Conservation (phyloP, 2,329 filamentous ascomycete genomes). For the Alternaria consortialis region DNA sequence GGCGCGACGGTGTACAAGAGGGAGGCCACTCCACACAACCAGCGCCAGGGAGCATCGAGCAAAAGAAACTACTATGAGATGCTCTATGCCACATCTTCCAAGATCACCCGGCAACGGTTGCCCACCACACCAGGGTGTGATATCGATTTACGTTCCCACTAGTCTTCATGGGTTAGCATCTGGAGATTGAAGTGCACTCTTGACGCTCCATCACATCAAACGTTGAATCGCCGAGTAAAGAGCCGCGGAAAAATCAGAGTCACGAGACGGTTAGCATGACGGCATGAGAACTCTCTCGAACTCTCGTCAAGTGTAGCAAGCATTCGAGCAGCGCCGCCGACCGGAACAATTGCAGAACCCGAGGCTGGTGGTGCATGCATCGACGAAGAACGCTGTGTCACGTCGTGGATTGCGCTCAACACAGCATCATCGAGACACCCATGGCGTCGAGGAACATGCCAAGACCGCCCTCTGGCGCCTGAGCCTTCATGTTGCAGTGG, state of each 20-base stretch:
- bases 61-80: constrained; percentile 44
- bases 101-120: constrained; percentile 25
- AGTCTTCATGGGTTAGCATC: constrained; percentile 25
- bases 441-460: constrained; percentile 32
- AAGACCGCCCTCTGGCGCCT: constrained; percentile 32
- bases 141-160: constrained; percentile 23
- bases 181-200: constrained; percentile 18
- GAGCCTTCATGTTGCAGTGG: constrained; percentile 38
- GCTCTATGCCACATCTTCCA: constrained; percentile 33
- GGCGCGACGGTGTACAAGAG: constrained; percentile 46
- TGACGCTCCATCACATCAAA: constrained; percentile 12
- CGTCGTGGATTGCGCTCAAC: constrained; percentile 33
- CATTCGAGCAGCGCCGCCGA: constrained; percentile 14
- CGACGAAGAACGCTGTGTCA: constrained; percentile 30
- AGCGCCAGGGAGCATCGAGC: constrained; percentile 41
- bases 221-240: constrained; percentile 10
- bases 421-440: constrained; percentile 28
- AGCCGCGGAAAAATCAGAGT: constrained; percentile 8
- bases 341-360: constrained; percentile 32
- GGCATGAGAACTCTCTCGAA: constrained; percentile 6
- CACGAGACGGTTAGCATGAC: constrained; percentile 16
- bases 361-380: constrained; percentile 39
- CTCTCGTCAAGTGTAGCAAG: constrained; percentile 6
- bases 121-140: constrained; percentile 21
- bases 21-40: constrained; percentile 40